Base-by-base conservation (phyloP, 2,329 filamentous ascomycete genomes). In the Delphinella strobiligena region DNA sequence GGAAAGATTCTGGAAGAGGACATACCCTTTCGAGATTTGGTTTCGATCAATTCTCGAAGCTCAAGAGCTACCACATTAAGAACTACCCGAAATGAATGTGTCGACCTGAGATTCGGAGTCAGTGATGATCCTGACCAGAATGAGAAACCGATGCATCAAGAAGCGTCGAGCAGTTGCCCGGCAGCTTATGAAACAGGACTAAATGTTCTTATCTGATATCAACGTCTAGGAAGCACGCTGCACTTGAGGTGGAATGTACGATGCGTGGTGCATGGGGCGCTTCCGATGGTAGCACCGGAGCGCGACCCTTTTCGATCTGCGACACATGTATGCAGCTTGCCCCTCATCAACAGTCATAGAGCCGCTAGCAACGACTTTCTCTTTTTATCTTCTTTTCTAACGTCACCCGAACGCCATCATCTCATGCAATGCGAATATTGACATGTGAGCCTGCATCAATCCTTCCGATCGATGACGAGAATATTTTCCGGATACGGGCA, bases 41-140 rank as follows among this genome's bases (percentile, higher is more conserved):
- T 9, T 96, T 93, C 56, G 89, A 95, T 52, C 85, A 93, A 58
- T 96, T 95, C 57, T 81, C 93, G 56, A 93, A 91, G 71, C 72
- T 94, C 53, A 95, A 95, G 78, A 94, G 84, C 69, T 93, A 82
- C 61, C 89, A 96, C 61, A 59, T 95, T 58, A 95, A 95, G 67
- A 78, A 93, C 41, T 75, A 77, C 54, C 73, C 74, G 2, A 73
- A 72, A 61, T 73, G 41, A 44, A 31, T 19, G 16, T 9, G 33
- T 17, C 22, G 22, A 27, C 12, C 22, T n/a, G n/a, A n/a, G n/a
- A n/a, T n/a, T n/a, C n/a, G n/a, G 22, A 27, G 7, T 27, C 7
- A 27, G 22, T 27, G 7, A 27, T 27, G 12, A 7, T 27, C 22
- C 22, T 27, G 22, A n/a, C n/a, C n/a, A n/a, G n/a, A n/a, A n/a